Percentiles rank a stretch among this genome's conserved stretches.
These are phyloP conservation scores for Stramenopiles sp. DNA, from an alignment of 352 stramenopile genomes.

Conservation along the genomic window DNA sequence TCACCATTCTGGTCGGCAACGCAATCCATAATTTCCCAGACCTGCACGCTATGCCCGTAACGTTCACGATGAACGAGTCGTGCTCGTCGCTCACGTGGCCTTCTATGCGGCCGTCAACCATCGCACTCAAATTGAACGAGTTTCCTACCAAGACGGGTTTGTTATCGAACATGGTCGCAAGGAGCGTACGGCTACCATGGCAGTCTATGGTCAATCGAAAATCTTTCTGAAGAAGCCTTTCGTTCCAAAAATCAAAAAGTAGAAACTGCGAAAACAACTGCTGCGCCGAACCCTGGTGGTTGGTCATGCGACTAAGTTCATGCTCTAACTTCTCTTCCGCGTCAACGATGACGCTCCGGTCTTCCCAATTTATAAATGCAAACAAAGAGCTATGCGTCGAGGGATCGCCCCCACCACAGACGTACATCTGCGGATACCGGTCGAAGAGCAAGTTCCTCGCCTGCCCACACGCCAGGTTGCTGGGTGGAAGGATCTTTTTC, in stretches of 20 bases:
- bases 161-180: conserved; percentile 1
- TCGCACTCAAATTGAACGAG: conserved; percentile 9
- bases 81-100: not conserved
- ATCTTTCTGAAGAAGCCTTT: not conserved
- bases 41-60: not conserved
- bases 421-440: not conserved
- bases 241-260: conserved; percentile 10
- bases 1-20: not conserved
- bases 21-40: conserved; percentile 5
- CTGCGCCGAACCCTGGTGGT: not conserved
- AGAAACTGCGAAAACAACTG: conserved; percentile 7
- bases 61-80: not conserved
- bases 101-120: conserved; percentile 1
- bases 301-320: not conserved
- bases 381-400: conserved; percentile 2
- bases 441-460: not conserved
- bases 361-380: conserved; percentile 12
- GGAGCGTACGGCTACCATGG: not conserved
- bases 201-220: not conserved
- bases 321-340: not conserved
- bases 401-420: not conserved
- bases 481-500: not conserved
- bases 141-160: not conserved
- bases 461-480: not conserved
- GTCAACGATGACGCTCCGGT: not conserved